phyloP scores from a whole-genome alignment of 257 asterid species.

The Pogostemon cablin region DNA sequence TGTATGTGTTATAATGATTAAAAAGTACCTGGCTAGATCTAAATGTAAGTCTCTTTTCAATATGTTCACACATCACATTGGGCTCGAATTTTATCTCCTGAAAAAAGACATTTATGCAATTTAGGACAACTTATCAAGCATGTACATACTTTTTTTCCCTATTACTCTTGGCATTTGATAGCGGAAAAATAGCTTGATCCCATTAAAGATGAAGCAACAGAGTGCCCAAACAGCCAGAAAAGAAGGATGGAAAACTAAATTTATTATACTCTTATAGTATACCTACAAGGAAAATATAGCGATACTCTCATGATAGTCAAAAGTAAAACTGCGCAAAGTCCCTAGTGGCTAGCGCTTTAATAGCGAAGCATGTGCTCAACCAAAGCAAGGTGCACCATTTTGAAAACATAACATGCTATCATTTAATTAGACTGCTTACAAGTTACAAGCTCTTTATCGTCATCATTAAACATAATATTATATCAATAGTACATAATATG shows the following conservation, averaged over 20 bases:
- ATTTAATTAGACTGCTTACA: too few relatives aligned
- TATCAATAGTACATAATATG: too few relatives aligned
- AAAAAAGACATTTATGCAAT: slow-evolving; percentile 30
- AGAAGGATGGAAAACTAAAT: neutral
- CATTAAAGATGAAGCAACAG: slow-evolving; percentile 10
- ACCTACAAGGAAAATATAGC: slow-evolving; percentile 5
- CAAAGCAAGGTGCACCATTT: too few relatives aligned
- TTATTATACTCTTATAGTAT: neutral
- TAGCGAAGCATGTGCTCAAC: too few relatives aligned
- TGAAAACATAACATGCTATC: too few relatives aligned
- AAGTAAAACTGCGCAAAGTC: too few relatives aligned
- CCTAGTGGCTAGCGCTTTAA: too few relatives aligned
- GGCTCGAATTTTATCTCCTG: slow-evolving; percentile 61
- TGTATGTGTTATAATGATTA: slow-evolving; percentile 13
- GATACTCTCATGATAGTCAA: neutral
- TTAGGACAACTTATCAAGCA: slow-evolving; percentile 1
- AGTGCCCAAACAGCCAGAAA: slow-evolving; percentile 15
- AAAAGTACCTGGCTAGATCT: slow-evolving; percentile 47
- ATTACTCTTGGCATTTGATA: slow-evolving; percentile 18
- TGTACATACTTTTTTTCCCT: neutral
- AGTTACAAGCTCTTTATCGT: too few relatives aligned
- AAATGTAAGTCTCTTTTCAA: slow-evolving; percentile 47
- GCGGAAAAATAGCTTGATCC: slow-evolving; percentile 17
- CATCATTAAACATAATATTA: too few relatives aligned
- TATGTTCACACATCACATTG: slow-evolving; percentile 50